These are phyloP conservation scores for Plasmodium inui DNA, from an alignment of 169 alveolate genomes.

Conservation along the genomic window DNA sequence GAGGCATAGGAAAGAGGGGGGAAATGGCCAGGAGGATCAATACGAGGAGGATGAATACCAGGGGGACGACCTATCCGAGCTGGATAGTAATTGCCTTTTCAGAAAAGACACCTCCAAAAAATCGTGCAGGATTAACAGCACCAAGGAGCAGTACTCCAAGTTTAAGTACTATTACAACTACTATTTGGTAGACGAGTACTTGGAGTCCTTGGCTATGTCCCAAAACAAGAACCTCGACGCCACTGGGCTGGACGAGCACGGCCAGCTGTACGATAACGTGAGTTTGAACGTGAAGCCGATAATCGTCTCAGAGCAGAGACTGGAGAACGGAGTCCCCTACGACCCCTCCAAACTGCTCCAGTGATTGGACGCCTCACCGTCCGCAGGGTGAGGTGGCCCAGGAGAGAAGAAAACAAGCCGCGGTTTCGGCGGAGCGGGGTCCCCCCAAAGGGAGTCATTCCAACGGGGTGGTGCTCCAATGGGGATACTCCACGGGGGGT, in stretches of 20 bases:
- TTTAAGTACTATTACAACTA: constrained; percentile 69
- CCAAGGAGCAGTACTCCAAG: constrained; percentile 51
- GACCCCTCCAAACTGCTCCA: constrained; percentile 47
- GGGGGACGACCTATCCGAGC: background rate
- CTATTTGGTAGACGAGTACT: constrained; percentile 72
- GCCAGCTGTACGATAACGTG: constrained; percentile 68
- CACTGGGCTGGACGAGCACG: constrained; percentile 69
- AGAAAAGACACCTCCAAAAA: background rate
- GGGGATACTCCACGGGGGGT: background rate
- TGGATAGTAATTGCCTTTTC: background rate
- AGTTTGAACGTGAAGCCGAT: constrained; percentile 64
- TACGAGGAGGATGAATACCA: background rate
- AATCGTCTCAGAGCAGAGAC: constrained; percentile 45
- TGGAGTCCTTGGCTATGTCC: constrained; percentile 44
- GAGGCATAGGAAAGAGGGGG: background rate
- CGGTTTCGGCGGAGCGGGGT: background rate
- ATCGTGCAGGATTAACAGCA: constrained; percentile 1
- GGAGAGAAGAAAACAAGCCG: background rate
- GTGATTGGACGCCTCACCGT: background rate
- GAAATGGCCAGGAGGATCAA: background rate
- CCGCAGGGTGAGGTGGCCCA: background rate
- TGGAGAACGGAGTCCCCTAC: constrained; percentile 69
- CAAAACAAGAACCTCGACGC: constrained; percentile 65
- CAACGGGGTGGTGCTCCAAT: background rate
- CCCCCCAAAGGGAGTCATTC: background rate